A percentile compares a stretch with the other conserved stretches of the same genome.
These are phyloP conservation scores for Auxenochlorella pyrenoidosa DNA, from an alignment of 139 green algal species.

Conservation along the genomic window DNA sequence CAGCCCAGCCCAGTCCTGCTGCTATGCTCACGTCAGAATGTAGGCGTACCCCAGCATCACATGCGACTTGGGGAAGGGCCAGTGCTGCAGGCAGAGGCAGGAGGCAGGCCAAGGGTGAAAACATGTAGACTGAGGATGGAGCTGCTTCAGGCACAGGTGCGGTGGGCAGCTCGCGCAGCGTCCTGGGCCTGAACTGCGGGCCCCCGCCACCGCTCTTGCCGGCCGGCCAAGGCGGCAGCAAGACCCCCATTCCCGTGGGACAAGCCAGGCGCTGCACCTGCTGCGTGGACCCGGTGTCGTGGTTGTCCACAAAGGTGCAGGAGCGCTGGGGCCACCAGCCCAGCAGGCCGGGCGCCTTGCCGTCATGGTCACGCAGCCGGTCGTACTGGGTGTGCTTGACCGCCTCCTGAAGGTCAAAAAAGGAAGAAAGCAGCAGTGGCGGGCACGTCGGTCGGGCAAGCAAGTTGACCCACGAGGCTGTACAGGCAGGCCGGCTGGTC, in stretches of 20 bases:
- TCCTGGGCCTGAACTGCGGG: too few species aligned
- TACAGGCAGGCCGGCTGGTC: too few species aligned
- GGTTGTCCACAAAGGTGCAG: constrained; percentile 98
- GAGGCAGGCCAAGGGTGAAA: too few species aligned
- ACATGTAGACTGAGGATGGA: too few species aligned
- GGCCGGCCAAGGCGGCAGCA: neutral
- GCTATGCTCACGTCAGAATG: constrained; percentile 78
- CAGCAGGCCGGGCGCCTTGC: constrained; percentile 82
- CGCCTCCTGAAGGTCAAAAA: constrained; percentile 81
- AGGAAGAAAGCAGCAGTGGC: too few species aligned
- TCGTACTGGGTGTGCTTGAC: constrained; percentile 92
- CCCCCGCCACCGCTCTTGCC: too few species aligned
- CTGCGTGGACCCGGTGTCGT: constrained; percentile 75
- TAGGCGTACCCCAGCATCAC: constrained; percentile 90
- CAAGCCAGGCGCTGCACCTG: constrained; percentile 50
- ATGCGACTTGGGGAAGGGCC: constrained; percentile 79
- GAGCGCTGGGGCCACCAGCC: constrained; percentile 89
- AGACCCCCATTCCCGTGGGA: too few species aligned
- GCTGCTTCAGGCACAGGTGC: neutral
- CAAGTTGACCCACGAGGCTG: neutral
- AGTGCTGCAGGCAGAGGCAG: too few species aligned
- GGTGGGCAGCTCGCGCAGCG: too few species aligned
- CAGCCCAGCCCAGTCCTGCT: too few species aligned
- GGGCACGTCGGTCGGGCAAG: too few species aligned
- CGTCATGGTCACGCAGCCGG: constrained; percentile 85